phyloP scores from a whole-genome alignment of 192 early-diverging fungal genomes.

The Rhizophagus prolifer region DNA sequence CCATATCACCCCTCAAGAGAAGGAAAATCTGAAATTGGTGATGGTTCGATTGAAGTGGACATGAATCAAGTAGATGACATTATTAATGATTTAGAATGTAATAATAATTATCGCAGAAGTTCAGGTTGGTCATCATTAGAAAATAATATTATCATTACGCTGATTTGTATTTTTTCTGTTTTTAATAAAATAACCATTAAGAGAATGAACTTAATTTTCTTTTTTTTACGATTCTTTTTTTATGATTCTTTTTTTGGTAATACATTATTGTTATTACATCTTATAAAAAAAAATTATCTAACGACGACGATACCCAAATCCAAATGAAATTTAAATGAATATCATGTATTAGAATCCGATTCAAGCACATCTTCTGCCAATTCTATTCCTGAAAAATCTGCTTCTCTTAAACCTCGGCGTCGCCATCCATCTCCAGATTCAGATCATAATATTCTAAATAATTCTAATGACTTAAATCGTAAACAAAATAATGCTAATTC shows the following conservation, averaged over 20 bases:
- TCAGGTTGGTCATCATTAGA: constrained; percentile 14
- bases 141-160: not conserved
- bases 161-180: not conserved
- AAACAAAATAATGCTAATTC: not conserved
- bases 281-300: constrained; percentile 1
- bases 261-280: not conserved
- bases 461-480: not conserved
- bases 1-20: constrained; percentile 8
- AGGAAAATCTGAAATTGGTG: constrained; percentile 10
- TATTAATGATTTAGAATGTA: not conserved
- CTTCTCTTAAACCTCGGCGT: not conserved
- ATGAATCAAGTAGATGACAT: not conserved
- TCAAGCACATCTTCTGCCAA: constrained; percentile 18
- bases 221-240: not conserved
- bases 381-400: not conserved
- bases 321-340: constrained; percentile 8
- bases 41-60: constrained; percentile 3
- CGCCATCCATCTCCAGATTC: not conserved
- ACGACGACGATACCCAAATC: not conserved
- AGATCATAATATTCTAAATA: not conserved
- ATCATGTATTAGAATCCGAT: constrained; percentile 2
- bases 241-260: not conserved
- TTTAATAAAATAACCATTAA: not conserved
- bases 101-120: not conserved
- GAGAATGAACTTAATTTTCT: not conserved